Evolutionary conservation across 2,329 filamentous ascomycete species (phyloP).

Genomic region (Phialocephala sp.): DNA sequence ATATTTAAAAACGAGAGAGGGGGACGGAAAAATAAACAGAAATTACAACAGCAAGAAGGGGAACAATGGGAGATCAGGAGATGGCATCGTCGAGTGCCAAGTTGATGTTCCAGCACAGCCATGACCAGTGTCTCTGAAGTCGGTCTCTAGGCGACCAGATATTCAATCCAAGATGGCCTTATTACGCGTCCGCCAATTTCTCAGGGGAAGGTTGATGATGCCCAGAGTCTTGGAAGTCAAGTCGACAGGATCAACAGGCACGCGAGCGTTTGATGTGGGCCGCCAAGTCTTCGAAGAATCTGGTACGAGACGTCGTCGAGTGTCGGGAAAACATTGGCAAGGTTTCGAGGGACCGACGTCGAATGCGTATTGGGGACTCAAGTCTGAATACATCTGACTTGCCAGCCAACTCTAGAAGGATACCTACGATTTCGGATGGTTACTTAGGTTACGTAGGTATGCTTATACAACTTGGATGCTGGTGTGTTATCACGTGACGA

Average conservation of each 20-base stretch:
- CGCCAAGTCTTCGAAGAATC: slow-evolving; percentile 25
- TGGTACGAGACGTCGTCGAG: slow-evolving; percentile 20
- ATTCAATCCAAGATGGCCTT: slow-evolving; percentile 16
- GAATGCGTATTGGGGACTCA: too few species aligned
- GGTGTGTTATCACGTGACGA: too few species aligned
- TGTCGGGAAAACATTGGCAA: slow-evolving; percentile 23
- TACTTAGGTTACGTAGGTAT: too few species aligned
- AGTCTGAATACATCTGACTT: neutral
- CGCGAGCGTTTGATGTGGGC: slow-evolving; percentile 17
- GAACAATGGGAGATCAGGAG: slow-evolving; percentile 17
- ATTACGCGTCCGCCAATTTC: slow-evolving; percentile 26
- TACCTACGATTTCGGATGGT: too few species aligned
- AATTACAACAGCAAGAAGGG: slow-evolving; percentile 1
- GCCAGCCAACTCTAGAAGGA: too few species aligned
- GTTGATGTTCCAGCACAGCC: slow-evolving; percentile 27
- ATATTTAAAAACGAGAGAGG: slow-evolving; percentile 13
- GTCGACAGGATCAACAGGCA: slow-evolving; percentile 18
- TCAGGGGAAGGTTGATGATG: slow-evolving; percentile 20
- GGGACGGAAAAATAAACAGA: neutral
- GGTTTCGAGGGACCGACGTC: too few species aligned
- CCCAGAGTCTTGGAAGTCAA: slow-evolving; percentile 24
- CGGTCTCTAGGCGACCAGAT: slow-evolving; percentile 14
- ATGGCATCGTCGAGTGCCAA: slow-evolving; percentile 17
- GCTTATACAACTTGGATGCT: too few species aligned
- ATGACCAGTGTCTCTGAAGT: slow-evolving; percentile 18